Conservation (phyloP, 2,329 filamentous ascomycete genomes). For the Diplodia sapinea region DNA sequence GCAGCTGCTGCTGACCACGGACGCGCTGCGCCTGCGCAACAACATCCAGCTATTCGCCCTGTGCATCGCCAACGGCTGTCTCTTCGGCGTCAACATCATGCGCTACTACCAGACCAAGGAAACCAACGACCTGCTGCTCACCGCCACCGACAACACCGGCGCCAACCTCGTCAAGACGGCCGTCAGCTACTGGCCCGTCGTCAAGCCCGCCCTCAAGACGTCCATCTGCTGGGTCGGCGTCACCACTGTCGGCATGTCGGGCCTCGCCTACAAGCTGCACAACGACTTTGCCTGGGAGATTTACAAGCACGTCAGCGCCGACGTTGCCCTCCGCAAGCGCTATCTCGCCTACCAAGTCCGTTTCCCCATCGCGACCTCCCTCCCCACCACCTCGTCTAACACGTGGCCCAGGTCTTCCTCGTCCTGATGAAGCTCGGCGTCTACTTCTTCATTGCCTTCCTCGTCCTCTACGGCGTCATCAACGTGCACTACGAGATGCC, state of each 20-base stretch:
- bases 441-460: constrained; percentile 36
- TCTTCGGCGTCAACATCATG: constrained; percentile 36
- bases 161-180: constrained; percentile 32
- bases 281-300: constrained; percentile 36
- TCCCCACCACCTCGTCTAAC: too few relatives aligned
- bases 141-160: background rate
- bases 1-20: constrained; percentile 36
- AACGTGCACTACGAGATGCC: constrained; percentile 37
- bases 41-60: constrained; percentile 37
- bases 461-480: constrained; percentile 38
- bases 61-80: constrained; percentile 35
- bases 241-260: constrained; percentile 30
- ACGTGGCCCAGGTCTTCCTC: constrained; percentile 33
- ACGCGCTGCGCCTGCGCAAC: constrained; percentile 37
- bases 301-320: constrained; percentile 36
- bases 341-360: constrained; percentile 35
- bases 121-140: background rate
- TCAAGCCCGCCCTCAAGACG: constrained; percentile 25
- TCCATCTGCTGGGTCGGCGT: constrained; percentile 26
- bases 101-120: constrained; percentile 30
- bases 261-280: constrained; percentile 32
- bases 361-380: too few relatives aligned
- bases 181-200: constrained; percentile 32
- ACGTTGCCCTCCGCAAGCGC: constrained; percentile 31
- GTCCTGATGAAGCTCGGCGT: constrained; percentile 37